Evolutionary conservation across 306 rosid species (phyloP).

Genomic region (Trifolium subterraneum): DNA sequence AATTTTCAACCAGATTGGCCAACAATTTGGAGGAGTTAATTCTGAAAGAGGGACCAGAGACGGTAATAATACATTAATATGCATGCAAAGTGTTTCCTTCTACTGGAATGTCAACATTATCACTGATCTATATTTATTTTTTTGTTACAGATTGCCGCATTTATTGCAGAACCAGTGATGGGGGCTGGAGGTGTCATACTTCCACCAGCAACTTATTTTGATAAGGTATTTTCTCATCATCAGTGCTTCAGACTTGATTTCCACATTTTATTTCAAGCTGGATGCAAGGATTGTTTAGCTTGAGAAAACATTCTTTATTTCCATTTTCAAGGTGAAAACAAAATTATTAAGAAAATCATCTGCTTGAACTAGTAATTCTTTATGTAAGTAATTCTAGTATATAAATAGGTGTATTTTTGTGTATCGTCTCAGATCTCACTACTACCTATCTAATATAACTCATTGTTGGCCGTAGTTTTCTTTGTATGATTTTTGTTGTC

Average conservation of each 20-base stretch:
- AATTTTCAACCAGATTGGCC: slow-evolving; percentile 89
- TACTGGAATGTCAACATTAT: slow-evolving; percentile 13
- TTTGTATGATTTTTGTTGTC: background rate
- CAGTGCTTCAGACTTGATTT: slow-evolving; percentile 18
- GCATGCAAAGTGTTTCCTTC: slow-evolving; percentile 34
- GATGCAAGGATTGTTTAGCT: too few species aligned
- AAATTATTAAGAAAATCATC: slow-evolving; percentile 11
- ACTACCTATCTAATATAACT: background rate
- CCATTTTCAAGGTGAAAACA: background rate
- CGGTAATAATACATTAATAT: slow-evolving; percentile 60
- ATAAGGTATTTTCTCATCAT: slow-evolving; percentile 61
- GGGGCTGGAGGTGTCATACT: slow-evolving; percentile 95
- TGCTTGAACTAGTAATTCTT: background rate
- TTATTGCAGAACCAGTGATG: slow-evolving; percentile 96
- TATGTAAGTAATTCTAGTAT: background rate
- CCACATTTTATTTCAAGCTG: background rate
- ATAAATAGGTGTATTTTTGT: slow-evolving; percentile 1
- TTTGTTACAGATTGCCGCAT: slow-evolving; percentile 83
- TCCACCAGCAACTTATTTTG: slow-evolving; percentile 92
- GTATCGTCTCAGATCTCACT: background rate
- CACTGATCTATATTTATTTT: slow-evolving; percentile 20
- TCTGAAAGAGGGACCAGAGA: slow-evolving; percentile 91
- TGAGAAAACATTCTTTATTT: too few species aligned
- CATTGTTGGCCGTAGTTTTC: background rate
- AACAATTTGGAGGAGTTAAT: slow-evolving; percentile 83